Evolutionary conservation across 2,329 filamentous ascomycete species (phyloP).

Genomic region (Epichloe scottii): DNA sequence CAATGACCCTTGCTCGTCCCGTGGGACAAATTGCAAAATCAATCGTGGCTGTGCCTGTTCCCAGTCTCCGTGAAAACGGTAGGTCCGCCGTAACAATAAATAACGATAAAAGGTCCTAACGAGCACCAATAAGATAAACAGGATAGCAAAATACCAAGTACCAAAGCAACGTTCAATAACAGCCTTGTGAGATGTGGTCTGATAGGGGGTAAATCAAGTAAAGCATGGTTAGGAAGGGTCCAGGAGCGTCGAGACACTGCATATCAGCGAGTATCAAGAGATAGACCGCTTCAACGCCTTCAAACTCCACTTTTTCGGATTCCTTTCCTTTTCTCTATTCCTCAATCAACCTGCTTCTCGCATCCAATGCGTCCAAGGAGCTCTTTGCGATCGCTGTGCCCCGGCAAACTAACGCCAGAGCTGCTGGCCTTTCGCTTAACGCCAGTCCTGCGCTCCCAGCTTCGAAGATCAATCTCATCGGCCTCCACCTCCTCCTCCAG

Average conservation of each 20-base stretch:
- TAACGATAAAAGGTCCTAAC: too few relatives aligned
- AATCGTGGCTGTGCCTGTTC: neutral
- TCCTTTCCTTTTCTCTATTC: neutral
- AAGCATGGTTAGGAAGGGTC: neutral
- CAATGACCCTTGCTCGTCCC: neutral
- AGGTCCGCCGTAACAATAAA: too few relatives aligned
- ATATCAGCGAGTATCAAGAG: neutral
- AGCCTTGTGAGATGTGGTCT: neutral
- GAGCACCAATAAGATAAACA: neutral
- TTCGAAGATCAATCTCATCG: conserved; percentile 54
- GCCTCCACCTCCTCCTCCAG: conserved; percentile 67
- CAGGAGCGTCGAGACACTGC: neutral
- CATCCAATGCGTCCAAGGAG: conserved; percentile 72
- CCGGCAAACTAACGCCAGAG: conserved; percentile 52
- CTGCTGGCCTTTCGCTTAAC: conserved; percentile 41
- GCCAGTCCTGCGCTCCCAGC: conserved; percentile 45
- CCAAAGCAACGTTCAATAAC: neutral
- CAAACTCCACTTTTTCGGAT: neutral
- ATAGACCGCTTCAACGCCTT: conserved; percentile 5
- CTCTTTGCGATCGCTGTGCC: conserved; percentile 68
- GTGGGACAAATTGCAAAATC: neutral
- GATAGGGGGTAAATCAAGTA: neutral
- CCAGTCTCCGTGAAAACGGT: neutral
- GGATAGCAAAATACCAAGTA: neutral
- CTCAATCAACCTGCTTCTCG: conserved; percentile 54